A percentile compares a stretch with the other conserved stretches of the same genome.
These are phyloP conservation scores for bread wheat (Triticum aestivum) DNA, from an alignment of 176 grass and related monocot genomes.

Conservation along the genomic window IWGSC_CS_RefSeq_v2.1 NC_057812.1:87877766-87878265, in stretches of 20 bases:
- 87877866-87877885: background rate
- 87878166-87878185: background rate
- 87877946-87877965: constrained; percentile 7
- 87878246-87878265: background rate
- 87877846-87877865: background rate
- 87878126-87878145: background rate
- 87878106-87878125: background rate
- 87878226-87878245: background rate
- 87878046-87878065: background rate
- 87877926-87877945: background rate
- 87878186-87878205: background rate
- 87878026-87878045: background rate
- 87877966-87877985: background rate
- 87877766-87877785: background rate
- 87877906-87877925: background rate
- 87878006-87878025: background rate
- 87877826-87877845: background rate
- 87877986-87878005: background rate
- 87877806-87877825: background rate
- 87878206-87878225: background rate
- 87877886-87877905: background rate
- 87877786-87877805: constrained; percentile 2
- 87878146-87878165: background rate
- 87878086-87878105: background rate
- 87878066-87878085: background rate